Evolutionary conservation across 345 rosid species (phyloP).

Genomic region (Noccaea caerulescens): DNA sequence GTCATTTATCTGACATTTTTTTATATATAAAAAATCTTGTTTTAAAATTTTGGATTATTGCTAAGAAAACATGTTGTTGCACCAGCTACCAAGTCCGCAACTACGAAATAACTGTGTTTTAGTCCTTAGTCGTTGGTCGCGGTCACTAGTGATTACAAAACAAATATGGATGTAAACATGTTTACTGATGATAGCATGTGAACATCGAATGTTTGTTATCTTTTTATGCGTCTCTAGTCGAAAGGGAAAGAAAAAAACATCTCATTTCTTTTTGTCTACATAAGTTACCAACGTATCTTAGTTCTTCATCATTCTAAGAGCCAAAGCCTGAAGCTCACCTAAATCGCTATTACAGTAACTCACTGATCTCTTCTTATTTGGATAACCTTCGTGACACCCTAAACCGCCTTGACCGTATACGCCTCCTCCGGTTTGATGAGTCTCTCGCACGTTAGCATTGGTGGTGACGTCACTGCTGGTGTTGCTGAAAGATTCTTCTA

Average conservation of each 20-base stretch:
- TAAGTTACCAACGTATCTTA: slow-evolving; percentile 34
- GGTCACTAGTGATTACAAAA: background rate
- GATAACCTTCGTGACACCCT: slow-evolving; percentile 46
- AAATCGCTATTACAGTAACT: slow-evolving; percentile 51
- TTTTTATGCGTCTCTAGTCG: background rate
- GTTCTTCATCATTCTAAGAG: slow-evolving; percentile 83
- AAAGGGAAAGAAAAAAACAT: slow-evolving; percentile 6
- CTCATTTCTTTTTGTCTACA: slow-evolving; percentile 26
- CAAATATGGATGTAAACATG: slow-evolving; percentile 31
- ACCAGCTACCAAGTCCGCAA: background rate
- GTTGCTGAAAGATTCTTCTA: slow-evolving; percentile 62
- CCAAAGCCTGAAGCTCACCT: slow-evolving; percentile 90
- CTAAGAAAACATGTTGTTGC: background rate
- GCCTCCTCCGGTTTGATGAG: slow-evolving; percentile 25
- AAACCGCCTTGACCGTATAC: slow-evolving; percentile 36
- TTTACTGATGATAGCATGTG: slow-evolving; percentile 32
- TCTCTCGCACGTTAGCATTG: slow-evolving; percentile 32
- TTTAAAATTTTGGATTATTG: background rate
- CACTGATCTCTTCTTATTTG: slow-evolving; percentile 43
- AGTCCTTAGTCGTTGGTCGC: background rate
- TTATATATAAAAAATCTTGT: background rate
- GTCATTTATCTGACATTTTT: background rate
- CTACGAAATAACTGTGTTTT: background rate
- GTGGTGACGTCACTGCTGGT: slow-evolving; percentile 43
- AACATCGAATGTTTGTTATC: slow-evolving; percentile 29